Evolutionary conservation across 257 asterid genomes (phyloP).

Genomic region (Mentha longifolia): DNA sequence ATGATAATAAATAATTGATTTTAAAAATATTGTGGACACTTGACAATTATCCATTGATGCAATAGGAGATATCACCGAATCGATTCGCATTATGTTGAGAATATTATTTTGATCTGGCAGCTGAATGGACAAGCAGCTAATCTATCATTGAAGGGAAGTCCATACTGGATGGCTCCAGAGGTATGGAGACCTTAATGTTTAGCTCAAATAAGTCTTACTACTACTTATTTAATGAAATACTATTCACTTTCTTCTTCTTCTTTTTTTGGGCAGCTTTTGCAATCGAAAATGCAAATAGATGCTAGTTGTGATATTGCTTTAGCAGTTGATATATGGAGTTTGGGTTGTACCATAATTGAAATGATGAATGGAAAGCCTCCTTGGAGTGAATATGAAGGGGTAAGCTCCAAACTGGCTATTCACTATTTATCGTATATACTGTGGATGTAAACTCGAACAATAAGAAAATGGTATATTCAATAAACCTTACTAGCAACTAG

Average conservation of each 20-base stretch:
- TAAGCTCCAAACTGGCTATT: slow-evolving; percentile 32
- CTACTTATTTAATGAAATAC: no score
- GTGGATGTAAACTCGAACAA: no score
- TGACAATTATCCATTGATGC: no score
- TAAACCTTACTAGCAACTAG: no score
- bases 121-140: slow-evolving; percentile 68
- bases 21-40: no score
- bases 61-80: no score
- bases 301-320: slow-evolving; percentile 54
- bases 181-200: slow-evolving; percentile 28
- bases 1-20: no score
- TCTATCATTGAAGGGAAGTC: slow-evolving; percentile 92
- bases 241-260: no score
- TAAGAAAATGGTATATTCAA: no score
- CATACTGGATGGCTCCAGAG: slow-evolving; percentile 98
- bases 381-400: slow-evolving; percentile 98
- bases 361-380: slow-evolving; percentile 93
- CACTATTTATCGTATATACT: no score
- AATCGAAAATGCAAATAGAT: slow-evolving; percentile 59
- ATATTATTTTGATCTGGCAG: slow-evolving; percentile 43
- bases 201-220: no score
- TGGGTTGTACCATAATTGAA: slow-evolving; percentile 92
- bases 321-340: slow-evolving; percentile 92
- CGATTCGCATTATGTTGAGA: no score
- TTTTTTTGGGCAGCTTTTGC: slow-evolving; percentile 82